Base-by-base conservation (phyloP, 352 stramenopile genomes). In the Globisporangium spiculum region DNA sequence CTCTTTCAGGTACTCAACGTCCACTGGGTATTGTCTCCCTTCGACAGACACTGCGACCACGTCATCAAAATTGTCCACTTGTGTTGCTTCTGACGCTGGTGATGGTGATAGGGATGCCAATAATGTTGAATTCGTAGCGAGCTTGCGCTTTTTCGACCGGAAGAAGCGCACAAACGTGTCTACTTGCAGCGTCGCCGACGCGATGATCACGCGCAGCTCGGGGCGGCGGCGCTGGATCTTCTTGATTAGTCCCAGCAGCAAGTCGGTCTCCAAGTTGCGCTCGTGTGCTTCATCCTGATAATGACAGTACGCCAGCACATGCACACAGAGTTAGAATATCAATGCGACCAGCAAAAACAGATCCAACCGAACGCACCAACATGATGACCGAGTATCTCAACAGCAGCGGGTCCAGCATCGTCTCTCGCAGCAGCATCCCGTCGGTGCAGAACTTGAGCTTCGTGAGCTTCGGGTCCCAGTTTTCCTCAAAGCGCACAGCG, bases 381-480 rank as follows among this genome's bases (percentile, higher is more conserved):
- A 94, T 93, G 61, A 94, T 84, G 7, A 94, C 87, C 27, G 86
- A 92, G 72, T 94, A 94, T 3, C 77, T 72, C 2, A 80, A 89
- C 38, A 94, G 77, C 63, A 94, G 65, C 48, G 87, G 87, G 60
- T 94, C 87, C 44, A 87, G 69, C 85, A 94, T 93, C 5, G 84
- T 92, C 75, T 99, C 98, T 53, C 98, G 84, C 53, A 99, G 78
- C 44, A 99, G 80, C 90, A 99, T 98, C 65, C 98, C 98, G 78
- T 99, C 98, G 16, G 98, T 99, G 84, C 99, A 98, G 83, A 99
- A 99, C 78, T 98, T 98, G 68, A 99, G 93, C 27, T 92, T 78
- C n/a, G 98, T 99, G 9, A 53, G 60, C 26, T 89, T 66, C 1
- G 81, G 70, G 34, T 91, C 79, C 80, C 83, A 93, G 41, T 98